Percentiles rank a stretch among this genome's conserved stretches.
Conservation (phyloP, 768 basidiomycete species). For the Pleurotus djamor region DNA sequence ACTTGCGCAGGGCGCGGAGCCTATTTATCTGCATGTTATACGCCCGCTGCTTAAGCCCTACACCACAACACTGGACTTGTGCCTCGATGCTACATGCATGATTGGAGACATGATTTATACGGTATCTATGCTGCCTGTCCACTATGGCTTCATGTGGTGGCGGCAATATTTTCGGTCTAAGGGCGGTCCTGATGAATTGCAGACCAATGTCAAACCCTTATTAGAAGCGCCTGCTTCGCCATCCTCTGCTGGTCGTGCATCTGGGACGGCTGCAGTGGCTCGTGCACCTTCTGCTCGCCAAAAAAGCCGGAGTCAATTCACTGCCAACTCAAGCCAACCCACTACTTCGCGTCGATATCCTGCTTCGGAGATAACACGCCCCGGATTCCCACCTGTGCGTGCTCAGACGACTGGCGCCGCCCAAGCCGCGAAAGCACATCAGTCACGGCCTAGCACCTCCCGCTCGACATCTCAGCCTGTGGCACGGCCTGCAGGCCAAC, state of each 20-base stretch:
- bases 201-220: not conserved
- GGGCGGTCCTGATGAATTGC: not conserved
- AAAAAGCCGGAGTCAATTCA: not conserved
- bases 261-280: not conserved
- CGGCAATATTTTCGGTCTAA: constrained; percentile 19
- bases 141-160: constrained; percentile 34
- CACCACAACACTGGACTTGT: constrained; percentile 57
- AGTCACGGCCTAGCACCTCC: not conserved
- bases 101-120: constrained; percentile 61
- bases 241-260: not conserved
- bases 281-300: not conserved
- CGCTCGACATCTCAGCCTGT: not conserved
- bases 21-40: constrained; percentile 76
- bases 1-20: constrained; percentile 73
- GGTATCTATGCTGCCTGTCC: constrained; percentile 36
- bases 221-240: not conserved
- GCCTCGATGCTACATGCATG: constrained; percentile 59
- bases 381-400: not conserved
- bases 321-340: not conserved
- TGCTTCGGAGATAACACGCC: not conserved
- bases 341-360: not conserved
- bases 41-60: constrained; percentile 81
- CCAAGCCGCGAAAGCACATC: not conserved
- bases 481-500: not conserved
- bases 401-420: not conserved